Percentiles rank a stretch among this genome's conserved stretches.
Evolutionary conservation across 2,329 filamentous ascomycete genomes (phyloP).

Genomic region (Ampelomyces quisqualis): DNA sequence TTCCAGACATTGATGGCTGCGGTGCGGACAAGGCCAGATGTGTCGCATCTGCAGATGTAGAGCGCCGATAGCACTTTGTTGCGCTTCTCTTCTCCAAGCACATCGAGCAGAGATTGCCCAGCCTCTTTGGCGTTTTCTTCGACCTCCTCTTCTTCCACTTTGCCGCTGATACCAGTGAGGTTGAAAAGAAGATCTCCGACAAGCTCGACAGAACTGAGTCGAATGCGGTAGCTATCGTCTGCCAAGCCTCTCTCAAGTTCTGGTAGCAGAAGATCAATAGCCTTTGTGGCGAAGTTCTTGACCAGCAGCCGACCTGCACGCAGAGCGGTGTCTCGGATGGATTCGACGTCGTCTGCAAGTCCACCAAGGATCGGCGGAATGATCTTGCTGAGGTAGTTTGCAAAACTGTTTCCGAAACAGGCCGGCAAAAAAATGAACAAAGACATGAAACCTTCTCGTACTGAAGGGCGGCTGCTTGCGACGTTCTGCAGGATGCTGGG

Average conservation of each 20-base stretch:
- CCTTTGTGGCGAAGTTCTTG: constrained; percentile 95
- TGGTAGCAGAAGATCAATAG: constrained; percentile 89
- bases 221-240: constrained; percentile 97
- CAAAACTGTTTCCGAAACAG: constrained; percentile 98
- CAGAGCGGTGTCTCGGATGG: constrained; percentile 93
- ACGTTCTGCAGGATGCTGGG: constrained; percentile 97
- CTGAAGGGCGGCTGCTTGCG: constrained; percentile 81
- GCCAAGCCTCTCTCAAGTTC: constrained; percentile 94
- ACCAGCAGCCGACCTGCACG: constrained; percentile 91
- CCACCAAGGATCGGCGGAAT: constrained; percentile 94
- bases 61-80: constrained; percentile 97
- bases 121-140: constrained; percentile 83
- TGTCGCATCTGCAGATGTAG: constrained; percentile 97
- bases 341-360: constrained; percentile 92
- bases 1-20: constrained; percentile 96
- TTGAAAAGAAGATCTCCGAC: constrained; percentile 98
- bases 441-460: constrained; percentile 98
- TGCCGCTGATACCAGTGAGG: constrained; percentile 87
- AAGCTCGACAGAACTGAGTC: constrained; percentile 95
- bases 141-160: constrained; percentile 72
- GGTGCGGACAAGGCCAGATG: constrained; percentile 82
- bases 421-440: constrained; percentile 98
- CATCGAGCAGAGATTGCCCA: constrained; percentile 87
- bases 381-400: constrained; percentile 90
- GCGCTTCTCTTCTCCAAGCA: constrained; percentile 91